Evolutionary conservation across 345 rosid species (phyloP).

Genomic region (Chamaenerion angustifolium): DNA sequence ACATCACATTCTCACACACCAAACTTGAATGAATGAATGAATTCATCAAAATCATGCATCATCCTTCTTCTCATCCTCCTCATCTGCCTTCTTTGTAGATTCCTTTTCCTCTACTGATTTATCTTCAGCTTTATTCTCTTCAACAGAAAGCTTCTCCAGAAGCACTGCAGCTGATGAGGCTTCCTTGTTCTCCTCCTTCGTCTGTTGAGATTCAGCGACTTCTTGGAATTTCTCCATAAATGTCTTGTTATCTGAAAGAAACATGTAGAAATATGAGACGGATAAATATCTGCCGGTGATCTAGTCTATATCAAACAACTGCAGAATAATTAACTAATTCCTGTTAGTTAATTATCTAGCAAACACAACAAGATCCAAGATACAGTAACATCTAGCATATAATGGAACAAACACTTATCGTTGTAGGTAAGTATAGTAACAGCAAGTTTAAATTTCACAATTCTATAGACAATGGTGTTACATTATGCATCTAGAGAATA

Average conservation of each 20-base stretch:
- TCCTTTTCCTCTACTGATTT: conserved; percentile 19
- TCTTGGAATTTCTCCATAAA: conserved; percentile 65
- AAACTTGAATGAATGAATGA: too few relatives aligned
- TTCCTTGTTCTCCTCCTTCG: conserved; percentile 46
- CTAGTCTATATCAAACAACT: too few relatives aligned
- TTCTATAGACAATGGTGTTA: too few relatives aligned
- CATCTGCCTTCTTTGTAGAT: conserved; percentile 15
- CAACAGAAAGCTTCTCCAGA: conserved; percentile 59
- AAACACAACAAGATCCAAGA: neutral
- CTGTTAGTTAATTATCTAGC: too few relatives aligned
- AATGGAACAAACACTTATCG: too few relatives aligned
- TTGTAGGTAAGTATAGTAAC: too few relatives aligned
- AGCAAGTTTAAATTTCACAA: too few relatives aligned
- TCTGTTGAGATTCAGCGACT: conserved; percentile 47
- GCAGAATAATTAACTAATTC: too few relatives aligned
- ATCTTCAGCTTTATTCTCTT: conserved; percentile 38
- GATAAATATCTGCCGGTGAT: neutral
- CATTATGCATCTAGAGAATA: too few relatives aligned
- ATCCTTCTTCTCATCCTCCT: conserved; percentile 13
- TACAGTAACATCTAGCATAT: neutral
- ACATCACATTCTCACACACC: too few relatives aligned
- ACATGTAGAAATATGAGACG: neutral
- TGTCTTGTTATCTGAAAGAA: conserved; percentile 50
- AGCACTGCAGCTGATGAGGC: conserved; percentile 51
- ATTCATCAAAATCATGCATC: too few relatives aligned